Conservation (phyloP, 2,329 filamentous ascomycete genomes). For the Penicillium glabrum region DNA sequence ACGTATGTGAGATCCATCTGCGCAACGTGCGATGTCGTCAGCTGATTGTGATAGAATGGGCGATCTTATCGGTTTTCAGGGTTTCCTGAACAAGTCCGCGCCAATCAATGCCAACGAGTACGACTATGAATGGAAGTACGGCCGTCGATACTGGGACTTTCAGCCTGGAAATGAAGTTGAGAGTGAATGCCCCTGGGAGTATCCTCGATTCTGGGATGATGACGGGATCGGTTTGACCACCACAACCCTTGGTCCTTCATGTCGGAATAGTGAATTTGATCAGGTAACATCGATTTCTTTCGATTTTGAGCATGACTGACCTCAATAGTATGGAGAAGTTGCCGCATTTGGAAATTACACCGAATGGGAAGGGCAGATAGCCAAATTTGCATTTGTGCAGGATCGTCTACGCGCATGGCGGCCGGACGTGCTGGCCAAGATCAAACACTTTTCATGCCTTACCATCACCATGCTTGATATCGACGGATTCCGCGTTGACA, state of each 20-base stretch:
- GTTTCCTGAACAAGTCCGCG: constrained; percentile 58
- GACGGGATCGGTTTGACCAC: constrained; percentile 39
- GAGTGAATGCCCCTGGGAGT: constrained; percentile 52
- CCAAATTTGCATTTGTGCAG: constrained; percentile 67
- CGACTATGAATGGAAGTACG: constrained; percentile 55
- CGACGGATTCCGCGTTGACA: constrained; percentile 67
- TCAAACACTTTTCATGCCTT: constrained; percentile 64
- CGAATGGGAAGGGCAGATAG: constrained; percentile 63
- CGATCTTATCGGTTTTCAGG: constrained; percentile 64
- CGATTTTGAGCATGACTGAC: background rate
- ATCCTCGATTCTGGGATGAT: constrained; percentile 63
- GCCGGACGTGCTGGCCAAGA: constrained; percentile 56
- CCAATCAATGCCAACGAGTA: constrained; percentile 59
- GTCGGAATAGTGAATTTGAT: constrained; percentile 64
- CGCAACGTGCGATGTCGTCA: background rate
- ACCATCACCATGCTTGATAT: constrained; percentile 61
- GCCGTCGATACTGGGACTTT: constrained; percentile 61
- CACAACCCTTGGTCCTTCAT: constrained; percentile 27
- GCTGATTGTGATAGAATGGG: constrained; percentile 42
- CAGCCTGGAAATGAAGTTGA: constrained; percentile 50
- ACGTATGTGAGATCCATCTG: constrained; percentile 44
- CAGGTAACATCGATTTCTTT: constrained; percentile 30
- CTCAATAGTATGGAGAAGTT: constrained; percentile 55
- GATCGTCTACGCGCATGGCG: constrained; percentile 66
- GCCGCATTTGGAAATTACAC: constrained; percentile 64